Base-by-base conservation (phyloP, 2,329 filamentous ascomycete species). In the Neofusicoccum ribis region DNA sequence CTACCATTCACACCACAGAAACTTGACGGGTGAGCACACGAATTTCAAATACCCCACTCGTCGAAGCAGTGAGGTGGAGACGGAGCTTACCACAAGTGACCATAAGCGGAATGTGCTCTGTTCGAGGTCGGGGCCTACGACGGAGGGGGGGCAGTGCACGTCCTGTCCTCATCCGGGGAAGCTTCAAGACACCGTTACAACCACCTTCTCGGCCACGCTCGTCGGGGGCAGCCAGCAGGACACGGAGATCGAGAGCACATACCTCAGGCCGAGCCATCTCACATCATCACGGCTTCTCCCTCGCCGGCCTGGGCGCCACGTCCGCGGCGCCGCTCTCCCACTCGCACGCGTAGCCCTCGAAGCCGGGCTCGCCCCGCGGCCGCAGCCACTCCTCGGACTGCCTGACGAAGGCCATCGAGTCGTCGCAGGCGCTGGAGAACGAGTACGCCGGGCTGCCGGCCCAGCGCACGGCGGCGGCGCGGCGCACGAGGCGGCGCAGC, bases 371-470 rank as follows among this genome's bases (percentile, higher is more conserved):
- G 8, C 47, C 56, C 5, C 41, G 41, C 8, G 56, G 9, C 41
- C 56, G 15, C 56, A 60, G 31, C 56, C 56, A 60, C 31, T 36
- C 27, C 56, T 60, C 56, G 3, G 56, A 60, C 31, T 23, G 36
- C n/a, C 56, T 14, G 3, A 60, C 27, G 11, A 60, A 60, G 6
- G 47, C 56, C 43, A 60, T 20, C 3, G 56, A 60, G 41, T 60
- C 56, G 31, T 60, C 56, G 15, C 41, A 17, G n/a, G 56, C 15
- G 56, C 56, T 60, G 14, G 56, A 60, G 41, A 41, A 60, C 41
- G 56, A 60, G 31, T 37, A 60, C 56, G 15, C 41, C 41, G 56
- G 56, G 23, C 41, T 60, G n/a, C 56, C 56, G 15, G 56, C 37
- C 56, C 56, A 60, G 15, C 56, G 41, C 43, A 60, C 56, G 9